Percentiles rank a stretch among this genome's conserved stretches.
These are phyloP conservation scores for Xylaria curta DNA, from an alignment of 495 filamentous ascomycete species.

Conservation along the genomic window DNA sequence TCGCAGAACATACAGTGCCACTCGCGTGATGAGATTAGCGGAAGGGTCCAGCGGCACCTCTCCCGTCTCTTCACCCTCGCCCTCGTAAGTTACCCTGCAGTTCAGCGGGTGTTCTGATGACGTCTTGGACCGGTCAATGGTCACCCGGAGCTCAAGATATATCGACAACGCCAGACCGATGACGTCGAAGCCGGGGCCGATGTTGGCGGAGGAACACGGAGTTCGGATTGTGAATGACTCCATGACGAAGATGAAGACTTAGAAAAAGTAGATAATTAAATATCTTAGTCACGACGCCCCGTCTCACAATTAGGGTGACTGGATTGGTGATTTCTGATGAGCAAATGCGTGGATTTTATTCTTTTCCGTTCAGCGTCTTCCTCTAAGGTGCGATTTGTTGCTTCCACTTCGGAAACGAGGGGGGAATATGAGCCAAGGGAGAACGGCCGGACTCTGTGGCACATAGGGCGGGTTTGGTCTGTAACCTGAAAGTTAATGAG, in stretches of 20 bases:
- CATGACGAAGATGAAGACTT: slow-evolving; percentile 25
- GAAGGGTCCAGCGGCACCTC: slow-evolving; percentile 79
- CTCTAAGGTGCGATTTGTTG: not conserved
- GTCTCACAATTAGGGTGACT: not conserved
- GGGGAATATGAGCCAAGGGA: not conserved
- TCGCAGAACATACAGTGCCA: slow-evolving; percentile 88
- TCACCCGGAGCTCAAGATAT: slow-evolving; percentile 84
- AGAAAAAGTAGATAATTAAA: not conserved
- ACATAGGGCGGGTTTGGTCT: not conserved
- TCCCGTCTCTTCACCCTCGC: slow-evolving; percentile 72
- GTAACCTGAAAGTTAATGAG: not conserved
- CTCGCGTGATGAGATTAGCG: slow-evolving; percentile 87
- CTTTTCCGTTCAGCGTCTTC: not conserved
- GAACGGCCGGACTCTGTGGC: not conserved
- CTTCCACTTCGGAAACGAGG: not conserved
- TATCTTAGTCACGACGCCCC: not conserved
- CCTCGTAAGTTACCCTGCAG: slow-evolving; percentile 89
- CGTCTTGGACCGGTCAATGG: slow-evolving; percentile 60
- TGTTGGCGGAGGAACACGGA: slow-evolving; percentile 94
- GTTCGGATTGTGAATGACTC: slow-evolving; percentile 66
- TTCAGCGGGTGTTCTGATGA: slow-evolving; percentile 71
- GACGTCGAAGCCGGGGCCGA: slow-evolving; percentile 96
- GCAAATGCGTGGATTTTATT: not conserved
- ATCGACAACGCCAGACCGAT: slow-evolving; percentile 92
- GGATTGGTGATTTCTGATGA: not conserved